These are phyloP conservation scores for Pseudocercospora pini-densiflorae DNA, from an alignment of 2,329 filamentous ascomycete genomes.

Conservation along the genomic window DNA sequence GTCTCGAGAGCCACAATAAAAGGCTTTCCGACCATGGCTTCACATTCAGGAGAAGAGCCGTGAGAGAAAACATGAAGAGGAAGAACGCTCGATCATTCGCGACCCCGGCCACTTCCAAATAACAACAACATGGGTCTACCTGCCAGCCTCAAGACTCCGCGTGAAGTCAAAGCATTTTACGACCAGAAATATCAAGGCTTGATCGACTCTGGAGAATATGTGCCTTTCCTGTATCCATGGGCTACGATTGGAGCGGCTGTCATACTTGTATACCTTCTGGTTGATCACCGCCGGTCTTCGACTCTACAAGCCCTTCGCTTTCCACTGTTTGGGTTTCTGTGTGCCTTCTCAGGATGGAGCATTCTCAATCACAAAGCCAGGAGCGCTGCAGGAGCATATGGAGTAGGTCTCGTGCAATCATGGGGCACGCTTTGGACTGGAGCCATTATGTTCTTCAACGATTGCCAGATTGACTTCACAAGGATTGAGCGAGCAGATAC, in stretches of 20 bases:
- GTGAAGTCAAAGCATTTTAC: constrained; percentile 39
- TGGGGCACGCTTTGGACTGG: constrained; percentile 61
- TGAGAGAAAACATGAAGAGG: neutral
- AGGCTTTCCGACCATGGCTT: neutral
- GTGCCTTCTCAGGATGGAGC: constrained; percentile 49
- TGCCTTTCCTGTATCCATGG: constrained; percentile 53
- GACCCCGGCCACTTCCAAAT: neutral
- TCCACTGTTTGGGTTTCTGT: constrained; percentile 50
- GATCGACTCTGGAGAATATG: constrained; percentile 45
- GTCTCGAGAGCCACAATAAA: neutral
- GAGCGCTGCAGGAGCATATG: constrained; percentile 57
- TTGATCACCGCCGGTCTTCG: constrained; percentile 51
- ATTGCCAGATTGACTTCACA: constrained; percentile 60
- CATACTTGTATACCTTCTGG: constrained; percentile 55
- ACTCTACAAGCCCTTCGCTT: constrained; percentile 49
- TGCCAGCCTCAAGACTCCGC: constrained; percentile 33
- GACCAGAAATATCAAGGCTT: constrained; percentile 46
- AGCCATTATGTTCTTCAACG: constrained; percentile 59
- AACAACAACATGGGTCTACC: constrained; percentile 32
- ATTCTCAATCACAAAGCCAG: constrained; percentile 53
- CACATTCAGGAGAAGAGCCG: neutral
- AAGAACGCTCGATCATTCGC: neutral
- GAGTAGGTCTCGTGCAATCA: constrained; percentile 57
- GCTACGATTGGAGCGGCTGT: constrained; percentile 44
- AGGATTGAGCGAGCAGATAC: constrained; percentile 54